Conservation (phyloP, 2,329 filamentous ascomycete species). For the Diaporthe sp. region DNA sequence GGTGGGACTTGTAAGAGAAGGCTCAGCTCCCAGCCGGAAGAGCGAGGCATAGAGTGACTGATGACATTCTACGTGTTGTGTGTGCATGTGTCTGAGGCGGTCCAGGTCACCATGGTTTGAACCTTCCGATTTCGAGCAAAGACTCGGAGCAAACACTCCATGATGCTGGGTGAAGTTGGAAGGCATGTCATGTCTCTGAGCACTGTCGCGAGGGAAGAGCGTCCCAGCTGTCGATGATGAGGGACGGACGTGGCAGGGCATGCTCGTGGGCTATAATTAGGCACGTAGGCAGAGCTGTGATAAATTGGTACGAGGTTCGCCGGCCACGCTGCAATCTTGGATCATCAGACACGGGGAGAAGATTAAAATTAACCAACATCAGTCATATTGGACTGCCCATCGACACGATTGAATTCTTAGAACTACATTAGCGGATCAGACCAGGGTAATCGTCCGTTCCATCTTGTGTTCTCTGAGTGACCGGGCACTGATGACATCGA, state of each 20-base stretch:
- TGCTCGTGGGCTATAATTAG: slow-evolving; percentile 1
- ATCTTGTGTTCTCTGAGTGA: background rate
- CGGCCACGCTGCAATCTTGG: background rate
- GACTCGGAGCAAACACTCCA: background rate
- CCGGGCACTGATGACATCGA: background rate
- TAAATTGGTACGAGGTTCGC: background rate
- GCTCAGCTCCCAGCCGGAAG: background rate
- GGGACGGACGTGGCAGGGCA: background rate
- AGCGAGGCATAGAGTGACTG: background rate
- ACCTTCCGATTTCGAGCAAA: background rate
- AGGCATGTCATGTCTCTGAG: background rate
- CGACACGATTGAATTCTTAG: background rate
- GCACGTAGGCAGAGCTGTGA: background rate
- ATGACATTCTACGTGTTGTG: background rate
- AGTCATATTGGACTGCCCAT: background rate
- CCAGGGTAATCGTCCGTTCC: background rate
- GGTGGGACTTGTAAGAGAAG: background rate
- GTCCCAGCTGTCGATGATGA: background rate
- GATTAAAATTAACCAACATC: slow-evolving; percentile 12
- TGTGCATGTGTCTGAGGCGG: background rate
- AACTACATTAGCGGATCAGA: no score
- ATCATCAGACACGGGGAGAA: background rate
- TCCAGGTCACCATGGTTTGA: background rate
- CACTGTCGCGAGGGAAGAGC: background rate
- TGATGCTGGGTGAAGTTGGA: background rate